A percentile compares a stretch with the other conserved stretches of the same genome.
Conservation (phyloP, 2,329 filamentous ascomycete species). For the Moelleriella libera region DNA sequence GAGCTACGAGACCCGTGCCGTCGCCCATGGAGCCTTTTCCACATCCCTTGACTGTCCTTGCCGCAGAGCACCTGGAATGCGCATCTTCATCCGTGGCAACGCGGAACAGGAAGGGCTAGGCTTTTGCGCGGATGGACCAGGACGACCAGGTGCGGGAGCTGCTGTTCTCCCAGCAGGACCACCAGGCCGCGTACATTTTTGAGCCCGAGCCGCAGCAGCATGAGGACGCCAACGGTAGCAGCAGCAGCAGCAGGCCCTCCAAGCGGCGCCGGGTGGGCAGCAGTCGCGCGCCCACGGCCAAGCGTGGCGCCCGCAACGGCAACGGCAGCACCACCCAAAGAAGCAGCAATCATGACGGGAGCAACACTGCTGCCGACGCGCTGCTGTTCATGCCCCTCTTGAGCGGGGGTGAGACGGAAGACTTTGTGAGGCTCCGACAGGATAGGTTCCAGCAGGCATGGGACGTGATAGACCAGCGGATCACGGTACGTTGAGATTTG, state of each 20-base stretch:
- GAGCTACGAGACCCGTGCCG: too few relatives aligned
- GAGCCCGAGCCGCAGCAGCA: constrained; percentile 27
- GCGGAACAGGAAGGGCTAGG: too few relatives aligned
- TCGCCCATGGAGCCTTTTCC: too few relatives aligned
- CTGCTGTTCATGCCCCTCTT: constrained; percentile 37
- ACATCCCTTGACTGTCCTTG: too few relatives aligned
- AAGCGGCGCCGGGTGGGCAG: constrained; percentile 39
- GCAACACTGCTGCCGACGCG: constrained; percentile 5
- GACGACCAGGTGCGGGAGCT: too few relatives aligned
- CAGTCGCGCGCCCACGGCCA: too few relatives aligned
- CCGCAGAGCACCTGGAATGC: too few relatives aligned
- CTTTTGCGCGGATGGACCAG: too few relatives aligned
- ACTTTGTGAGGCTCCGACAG: constrained; percentile 38
- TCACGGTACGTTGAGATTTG: constrained; percentile 27
- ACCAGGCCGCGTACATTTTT: constrained; percentile 16
- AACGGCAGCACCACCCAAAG: too few relatives aligned
- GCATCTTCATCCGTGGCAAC: too few relatives aligned
- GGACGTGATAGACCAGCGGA: constrained; percentile 46
- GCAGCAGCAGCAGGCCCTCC: constrained; percentile 22
- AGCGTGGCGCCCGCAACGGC: too few relatives aligned
- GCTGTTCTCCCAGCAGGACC: constrained; percentile 25
- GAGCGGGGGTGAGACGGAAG: constrained; percentile 35
- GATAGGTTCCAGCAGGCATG: constrained; percentile 49
- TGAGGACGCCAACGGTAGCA: constrained; percentile 11
- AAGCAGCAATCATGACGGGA: constrained; percentile 14